Conservation (phyloP, 2,329 filamentous ascomycete genomes). For the Xylaria sp. region DNA sequence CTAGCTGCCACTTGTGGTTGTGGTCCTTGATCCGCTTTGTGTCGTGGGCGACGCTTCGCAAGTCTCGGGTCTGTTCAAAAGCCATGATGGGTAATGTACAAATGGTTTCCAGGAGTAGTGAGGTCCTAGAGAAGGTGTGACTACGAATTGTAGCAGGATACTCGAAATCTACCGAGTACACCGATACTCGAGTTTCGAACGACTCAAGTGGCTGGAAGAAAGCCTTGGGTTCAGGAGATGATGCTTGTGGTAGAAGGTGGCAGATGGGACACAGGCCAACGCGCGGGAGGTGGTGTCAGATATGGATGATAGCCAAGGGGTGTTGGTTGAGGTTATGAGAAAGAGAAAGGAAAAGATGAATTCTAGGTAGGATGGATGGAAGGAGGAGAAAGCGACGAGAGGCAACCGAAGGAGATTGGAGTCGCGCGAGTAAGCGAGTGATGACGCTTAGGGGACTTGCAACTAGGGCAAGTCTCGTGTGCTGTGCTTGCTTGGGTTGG, state of each 20-base stretch:
- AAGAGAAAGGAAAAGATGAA: slow-evolving; percentile 10
- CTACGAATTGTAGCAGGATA: background rate
- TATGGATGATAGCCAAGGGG: background rate
- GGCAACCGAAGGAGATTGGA: slow-evolving; percentile 23
- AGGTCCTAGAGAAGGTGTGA: background rate
- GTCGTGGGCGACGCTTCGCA: slow-evolving; percentile 51
- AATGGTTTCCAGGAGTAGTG: background rate
- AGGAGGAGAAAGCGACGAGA: slow-evolving; percentile 25
- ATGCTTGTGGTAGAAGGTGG: background rate
- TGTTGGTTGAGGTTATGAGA: slow-evolving; percentile 15
- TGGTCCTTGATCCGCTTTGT: slow-evolving; percentile 53
- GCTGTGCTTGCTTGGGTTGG: slow-evolving; percentile 30
- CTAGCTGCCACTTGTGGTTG: slow-evolving; percentile 50
- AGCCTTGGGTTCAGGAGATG: background rate
- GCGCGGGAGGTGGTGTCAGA: background rate
- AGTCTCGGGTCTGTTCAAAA: slow-evolving; percentile 46
- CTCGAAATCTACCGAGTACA: background rate
- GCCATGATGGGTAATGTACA: slow-evolving; percentile 32
- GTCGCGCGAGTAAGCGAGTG: slow-evolving; percentile 31
- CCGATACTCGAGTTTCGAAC: background rate
- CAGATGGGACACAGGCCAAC: background rate
- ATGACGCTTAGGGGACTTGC: slow-evolving; percentile 36
- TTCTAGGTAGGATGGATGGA: slow-evolving; percentile 20
- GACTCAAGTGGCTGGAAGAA: background rate
- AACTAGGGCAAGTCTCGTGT: slow-evolving; percentile 27